phyloP scores from a whole-genome alignment of 306 rosid species.

The Calophaca sinica region DNA sequence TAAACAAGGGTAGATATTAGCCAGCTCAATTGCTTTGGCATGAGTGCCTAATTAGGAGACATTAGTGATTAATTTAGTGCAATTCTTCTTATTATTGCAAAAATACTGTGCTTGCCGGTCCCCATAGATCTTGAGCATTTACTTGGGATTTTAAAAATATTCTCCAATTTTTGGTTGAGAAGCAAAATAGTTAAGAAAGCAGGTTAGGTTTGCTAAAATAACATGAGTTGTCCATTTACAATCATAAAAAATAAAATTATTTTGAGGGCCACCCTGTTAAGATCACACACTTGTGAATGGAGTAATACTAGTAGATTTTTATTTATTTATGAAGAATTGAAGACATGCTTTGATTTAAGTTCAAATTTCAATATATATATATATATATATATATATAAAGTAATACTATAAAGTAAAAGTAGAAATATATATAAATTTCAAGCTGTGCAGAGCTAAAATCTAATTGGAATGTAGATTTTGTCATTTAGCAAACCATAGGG shows the following conservation, averaged over 20 bases:
- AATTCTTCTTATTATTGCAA: conserved; percentile 33
- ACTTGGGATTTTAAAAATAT: conserved; percentile 64
- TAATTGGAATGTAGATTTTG: conserved; percentile 57
- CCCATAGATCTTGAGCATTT: conserved; percentile 53
- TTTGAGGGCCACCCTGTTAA: conserved; percentile 22
- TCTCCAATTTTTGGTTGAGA: conserved; percentile 40
- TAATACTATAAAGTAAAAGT: conserved; percentile 10
- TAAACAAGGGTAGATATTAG: conserved; percentile 78
- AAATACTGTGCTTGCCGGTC: conserved; percentile 54
- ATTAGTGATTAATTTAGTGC: conserved; percentile 49
- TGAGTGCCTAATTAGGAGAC: conserved; percentile 64
- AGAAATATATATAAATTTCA: conserved; percentile 33
- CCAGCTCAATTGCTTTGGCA: conserved; percentile 93
- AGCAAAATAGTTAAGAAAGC: conserved; percentile 43
- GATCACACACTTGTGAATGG: too few species aligned
- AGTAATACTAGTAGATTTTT: too few species aligned
- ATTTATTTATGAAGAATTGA: background rate
- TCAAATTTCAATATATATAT: conserved; percentile 21
- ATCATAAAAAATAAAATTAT: conserved; percentile 28
- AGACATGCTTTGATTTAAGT: conserved; percentile 27
- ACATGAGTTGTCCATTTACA: conserved; percentile 50
- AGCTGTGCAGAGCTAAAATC: conserved; percentile 40
- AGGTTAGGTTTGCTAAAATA: conserved; percentile 46
- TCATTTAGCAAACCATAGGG: conserved; percentile 51
- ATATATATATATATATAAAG: background rate